A percentile compares a stretch with the other conserved stretches of the same genome.
phyloP scores from a whole-genome alignment of 495 filamentous ascomycete genomes.

The Physcia stellaris region DNA sequence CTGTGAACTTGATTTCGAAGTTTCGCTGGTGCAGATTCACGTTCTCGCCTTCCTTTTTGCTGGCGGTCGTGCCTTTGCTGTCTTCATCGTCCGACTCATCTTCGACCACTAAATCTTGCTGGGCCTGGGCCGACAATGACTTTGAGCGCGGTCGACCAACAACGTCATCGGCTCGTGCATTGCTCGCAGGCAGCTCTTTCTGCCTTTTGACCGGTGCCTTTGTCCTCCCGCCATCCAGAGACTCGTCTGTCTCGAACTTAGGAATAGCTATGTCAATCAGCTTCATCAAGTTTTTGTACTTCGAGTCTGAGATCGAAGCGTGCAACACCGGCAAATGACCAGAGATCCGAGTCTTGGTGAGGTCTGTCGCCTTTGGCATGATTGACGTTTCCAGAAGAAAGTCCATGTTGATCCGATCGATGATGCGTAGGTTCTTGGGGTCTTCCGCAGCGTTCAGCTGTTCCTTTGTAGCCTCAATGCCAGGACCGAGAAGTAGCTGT shows the following conservation, averaged over 20 bases:
- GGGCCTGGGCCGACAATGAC: constrained; percentile 49
- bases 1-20: constrained; percentile 92
- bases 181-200: constrained; percentile 15
- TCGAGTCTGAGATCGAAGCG: constrained; percentile 80
- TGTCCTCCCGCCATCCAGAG: constrained; percentile 10
- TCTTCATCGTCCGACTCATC: constrained; percentile 51
- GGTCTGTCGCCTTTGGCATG: constrained; percentile 79
- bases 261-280: constrained; percentile 92
- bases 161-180: constrained; percentile 23
- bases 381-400: constrained; percentile 88
- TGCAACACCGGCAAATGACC: constrained; percentile 87
- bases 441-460: constrained; percentile 61
- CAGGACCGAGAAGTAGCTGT: constrained; percentile 89
- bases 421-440: constrained; percentile 67
- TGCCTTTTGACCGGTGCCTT: constrained; percentile 13
- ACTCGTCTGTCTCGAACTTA: constrained; percentile 49
- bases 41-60: constrained; percentile 40
- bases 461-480: constrained; percentile 76
- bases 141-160: constrained; percentile 35
- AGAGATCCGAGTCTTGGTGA: constrained; percentile 84
- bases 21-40: constrained; percentile 70
- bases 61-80: constrained; percentile 13
- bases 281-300: constrained; percentile 94
- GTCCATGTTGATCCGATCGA: constrained; percentile 93
- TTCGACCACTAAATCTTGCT: constrained; percentile 68